Evolutionary conservation across 164 flowering plant species (phyloP), one percentile per base, ranked within the genome.

Genomic region (Liriodendron chinense): DNA sequence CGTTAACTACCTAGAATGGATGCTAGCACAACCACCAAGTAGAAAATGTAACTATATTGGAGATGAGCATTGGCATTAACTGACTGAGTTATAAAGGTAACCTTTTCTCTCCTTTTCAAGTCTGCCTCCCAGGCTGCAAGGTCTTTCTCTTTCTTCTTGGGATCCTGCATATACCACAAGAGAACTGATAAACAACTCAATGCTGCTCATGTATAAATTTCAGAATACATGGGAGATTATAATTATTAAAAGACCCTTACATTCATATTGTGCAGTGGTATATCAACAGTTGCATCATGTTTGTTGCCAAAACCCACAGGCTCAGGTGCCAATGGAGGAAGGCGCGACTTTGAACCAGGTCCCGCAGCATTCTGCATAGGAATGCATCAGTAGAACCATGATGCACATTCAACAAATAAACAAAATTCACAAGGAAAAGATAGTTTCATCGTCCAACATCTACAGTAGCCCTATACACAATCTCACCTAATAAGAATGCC

Each of bases 261-360:
- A 74, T 74, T 74, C 65, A 74, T 59, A 2, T 71, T 68, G 68
- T 74, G 98, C 77, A 96, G 81, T 34, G 99, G 99, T 34, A 95
- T 89, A 78, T 95, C 97, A 59, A 87, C 94, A 66, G 91, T 91
- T 1, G 96, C 96, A 81, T 89, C 94, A 82, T 91, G 87, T 76
- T 87, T 91, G 69, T 82, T 83, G 47, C 94, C 90, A 86, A 89
- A 92, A 72, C 94, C 93, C 24, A 86, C 28, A 56, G 87, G 70
- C 65, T 71, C 86, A 26, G 89, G 75, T 62, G 77, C 84, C 72
- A 84, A 26, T 6, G 88, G 82, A 71, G 98, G 89, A 77, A 89
- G 69, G 0, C 90, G 91, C 53, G 89, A 83, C 78, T 81, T 88
- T 67, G 93, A 81, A 53, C 78, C 89, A 68, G 91, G 82, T 48